Conservation (phyloP, 352 stramenopile genomes). For the Achlya hypogyna region DNA sequence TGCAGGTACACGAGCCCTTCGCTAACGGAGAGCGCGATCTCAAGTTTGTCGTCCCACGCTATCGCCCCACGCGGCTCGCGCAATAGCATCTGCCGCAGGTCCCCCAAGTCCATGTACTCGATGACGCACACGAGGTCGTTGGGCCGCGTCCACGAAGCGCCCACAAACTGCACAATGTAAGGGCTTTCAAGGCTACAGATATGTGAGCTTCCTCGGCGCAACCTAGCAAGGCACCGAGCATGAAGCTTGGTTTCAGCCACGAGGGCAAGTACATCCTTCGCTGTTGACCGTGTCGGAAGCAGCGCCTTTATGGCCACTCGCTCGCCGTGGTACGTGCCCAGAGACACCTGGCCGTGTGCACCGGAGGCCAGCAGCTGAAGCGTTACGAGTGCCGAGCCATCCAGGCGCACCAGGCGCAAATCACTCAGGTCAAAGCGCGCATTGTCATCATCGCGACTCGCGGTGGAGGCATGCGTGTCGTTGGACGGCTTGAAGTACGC, state of each 20-base stretch:
- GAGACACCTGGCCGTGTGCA: slow-evolving; percentile 58
- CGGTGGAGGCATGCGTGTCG: too few species aligned
- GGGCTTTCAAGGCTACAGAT: slow-evolving; percentile 36
- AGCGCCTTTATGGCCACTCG: slow-evolving; percentile 56
- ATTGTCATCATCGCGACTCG: neutral
- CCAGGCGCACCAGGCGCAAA: neutral
- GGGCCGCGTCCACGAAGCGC: slow-evolving; percentile 48
- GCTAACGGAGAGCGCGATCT: slow-evolving; percentile 29
- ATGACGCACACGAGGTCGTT: slow-evolving; percentile 36
- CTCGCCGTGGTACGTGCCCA: slow-evolving; percentile 50
- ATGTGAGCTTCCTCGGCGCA: neutral
- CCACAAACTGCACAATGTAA: slow-evolving; percentile 46
- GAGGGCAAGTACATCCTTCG: slow-evolving; percentile 42
- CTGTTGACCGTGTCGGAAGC: slow-evolving; percentile 41
- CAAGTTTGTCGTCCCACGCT: slow-evolving; percentile 19
- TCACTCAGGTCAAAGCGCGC: neutral
- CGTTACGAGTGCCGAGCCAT: neutral
- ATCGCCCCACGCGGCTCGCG: slow-evolving; percentile 31
- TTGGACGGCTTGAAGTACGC: neutral
- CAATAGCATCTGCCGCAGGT: slow-evolving; percentile 35
- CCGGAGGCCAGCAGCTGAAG: slow-evolving; percentile 31
- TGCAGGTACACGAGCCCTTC: slow-evolving; percentile 39
- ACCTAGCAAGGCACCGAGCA: slow-evolving; percentile 22
- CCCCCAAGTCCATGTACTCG: slow-evolving; percentile 43
- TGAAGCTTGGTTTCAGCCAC: slow-evolving; percentile 50